phyloP scores from a whole-genome alignment of 2,329 filamentous ascomycete genomes.

The Colletotrichum magnum region DNA sequence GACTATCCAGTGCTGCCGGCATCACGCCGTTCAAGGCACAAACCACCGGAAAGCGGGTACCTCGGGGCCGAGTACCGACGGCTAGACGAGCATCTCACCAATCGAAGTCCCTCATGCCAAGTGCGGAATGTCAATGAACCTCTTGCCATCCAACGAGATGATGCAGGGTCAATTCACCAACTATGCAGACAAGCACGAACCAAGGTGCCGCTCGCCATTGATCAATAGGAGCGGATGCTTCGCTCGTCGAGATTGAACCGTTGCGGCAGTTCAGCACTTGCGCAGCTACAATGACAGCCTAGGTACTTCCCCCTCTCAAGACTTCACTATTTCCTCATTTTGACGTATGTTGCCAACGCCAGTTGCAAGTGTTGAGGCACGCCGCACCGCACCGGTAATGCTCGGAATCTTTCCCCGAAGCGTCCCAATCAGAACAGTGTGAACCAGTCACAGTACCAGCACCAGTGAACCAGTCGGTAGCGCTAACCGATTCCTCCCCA shows the following conservation, averaged over 20 bases:
- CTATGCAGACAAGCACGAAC: constrained; percentile 14
- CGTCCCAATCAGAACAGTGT: constrained; percentile 29
- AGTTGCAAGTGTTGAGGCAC: constrained; percentile 4
- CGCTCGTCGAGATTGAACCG: constrained; percentile 14
- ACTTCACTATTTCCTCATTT: constrained; percentile 27
- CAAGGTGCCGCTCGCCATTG: constrained; percentile 19
- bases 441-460: neutral
- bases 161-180: neutral
- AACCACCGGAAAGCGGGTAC: constrained; percentile 29
- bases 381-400: constrained; percentile 3
- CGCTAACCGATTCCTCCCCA: constrained; percentile 15
- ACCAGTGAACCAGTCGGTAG: neutral
- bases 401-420: constrained; percentile 27
- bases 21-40: constrained; percentile 23
- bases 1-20: constrained; percentile 19
- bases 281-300: constrained; percentile 6
- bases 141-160: constrained; percentile 17
- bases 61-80: constrained; percentile 34
- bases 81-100: neutral
- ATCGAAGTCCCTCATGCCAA: constrained; percentile 17
- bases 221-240: constrained; percentile 9
- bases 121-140: neutral
- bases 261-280: constrained; percentile 19
- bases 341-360: constrained; percentile 24
- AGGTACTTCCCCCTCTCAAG: constrained; percentile 2